phyloP scores from a whole-genome alignment of 208 protist species.

The Trypanosoma brucei region DNA sequence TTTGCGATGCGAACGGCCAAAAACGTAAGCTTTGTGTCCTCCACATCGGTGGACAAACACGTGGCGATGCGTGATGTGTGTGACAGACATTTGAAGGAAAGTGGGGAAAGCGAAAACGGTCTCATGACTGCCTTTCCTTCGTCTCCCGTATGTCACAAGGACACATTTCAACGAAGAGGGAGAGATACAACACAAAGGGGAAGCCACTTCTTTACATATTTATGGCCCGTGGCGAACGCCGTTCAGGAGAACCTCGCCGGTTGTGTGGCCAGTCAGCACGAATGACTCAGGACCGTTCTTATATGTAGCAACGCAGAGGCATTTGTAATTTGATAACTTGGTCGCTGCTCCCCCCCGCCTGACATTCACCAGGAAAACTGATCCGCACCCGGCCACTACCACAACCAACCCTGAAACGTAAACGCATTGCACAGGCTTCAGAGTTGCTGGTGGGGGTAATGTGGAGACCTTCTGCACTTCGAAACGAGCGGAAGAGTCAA shows the following conservation, averaged over 20 bases:
- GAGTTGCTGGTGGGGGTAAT: conserved; percentile 4
- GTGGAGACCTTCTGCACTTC: conserved; percentile 3
- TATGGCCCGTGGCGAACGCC: conserved; percentile 12
- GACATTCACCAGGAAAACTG: conserved; percentile 21
- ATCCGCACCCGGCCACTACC: conserved; percentile 11
- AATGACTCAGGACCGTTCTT: conserved; percentile 3
- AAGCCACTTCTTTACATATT: conserved; percentile 18
- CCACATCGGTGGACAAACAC: no score
- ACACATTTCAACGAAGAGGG: no score
- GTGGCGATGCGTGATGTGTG: no score
- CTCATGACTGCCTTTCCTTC: no score
- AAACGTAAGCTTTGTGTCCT: no score
- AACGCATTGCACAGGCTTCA: neutral
- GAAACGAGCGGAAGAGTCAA: conserved; percentile 28
- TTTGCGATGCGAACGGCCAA: no score
- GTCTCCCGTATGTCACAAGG: no score
- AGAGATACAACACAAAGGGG: no score
- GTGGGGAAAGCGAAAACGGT: no score
- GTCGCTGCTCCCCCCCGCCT: conserved; percentile 9
- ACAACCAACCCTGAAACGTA: conserved; percentile 13
- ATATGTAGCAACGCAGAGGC: conserved; percentile 8
- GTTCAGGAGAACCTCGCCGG: conserved; percentile 24
- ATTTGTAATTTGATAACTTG: conserved; percentile 24
- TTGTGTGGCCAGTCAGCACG: conserved; percentile 25
- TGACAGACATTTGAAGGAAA: no score